These are phyloP conservation scores for Dendryphion nanum DNA, from an alignment of 2,329 filamentous ascomycete species.

Conservation along the genomic window DNA sequence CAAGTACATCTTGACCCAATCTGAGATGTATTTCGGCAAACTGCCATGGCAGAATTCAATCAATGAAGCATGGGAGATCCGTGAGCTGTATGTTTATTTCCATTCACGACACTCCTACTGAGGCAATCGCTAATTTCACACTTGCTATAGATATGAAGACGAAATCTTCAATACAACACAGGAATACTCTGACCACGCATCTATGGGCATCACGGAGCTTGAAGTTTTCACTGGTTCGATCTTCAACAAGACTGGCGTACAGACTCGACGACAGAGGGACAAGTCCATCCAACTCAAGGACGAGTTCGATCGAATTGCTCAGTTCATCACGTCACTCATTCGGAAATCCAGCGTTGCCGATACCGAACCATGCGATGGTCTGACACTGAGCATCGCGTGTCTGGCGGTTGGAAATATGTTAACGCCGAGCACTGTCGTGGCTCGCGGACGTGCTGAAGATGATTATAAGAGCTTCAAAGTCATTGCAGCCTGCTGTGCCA, in stretches of 20 bases:
- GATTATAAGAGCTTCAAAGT: constrained; percentile 7
- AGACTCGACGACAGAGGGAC: constrained; percentile 26
- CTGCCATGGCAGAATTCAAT: constrained; percentile 20
- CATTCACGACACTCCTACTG: background rate
- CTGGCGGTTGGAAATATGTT: constrained; percentile 2
- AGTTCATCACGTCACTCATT: constrained; percentile 4
- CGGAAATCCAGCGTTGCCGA: background rate
- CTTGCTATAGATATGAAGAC: constrained; percentile 41
- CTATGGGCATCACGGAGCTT: constrained; percentile 42
- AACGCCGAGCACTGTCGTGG: background rate
- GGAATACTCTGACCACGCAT: constrained; percentile 50
- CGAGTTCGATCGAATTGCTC: constrained; percentile 33
- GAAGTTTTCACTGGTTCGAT: constrained; percentile 54
- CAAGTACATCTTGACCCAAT: background rate
- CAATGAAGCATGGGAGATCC: constrained; percentile 35
- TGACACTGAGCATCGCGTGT: constrained; percentile 5
- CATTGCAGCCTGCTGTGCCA: constrained; percentile 4
- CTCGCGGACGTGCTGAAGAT: background rate
- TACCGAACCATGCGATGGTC: background rate
- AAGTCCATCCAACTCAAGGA: constrained; percentile 44
- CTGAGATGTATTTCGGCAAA: background rate
- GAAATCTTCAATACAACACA: constrained; percentile 42
- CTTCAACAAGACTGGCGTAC: constrained; percentile 43
- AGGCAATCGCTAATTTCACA: too few species aligned
- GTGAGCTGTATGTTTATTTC: constrained; percentile 3